Base-by-base conservation (phyloP, 2,329 filamentous ascomycete species). In the Xylaria sp. region DNA sequence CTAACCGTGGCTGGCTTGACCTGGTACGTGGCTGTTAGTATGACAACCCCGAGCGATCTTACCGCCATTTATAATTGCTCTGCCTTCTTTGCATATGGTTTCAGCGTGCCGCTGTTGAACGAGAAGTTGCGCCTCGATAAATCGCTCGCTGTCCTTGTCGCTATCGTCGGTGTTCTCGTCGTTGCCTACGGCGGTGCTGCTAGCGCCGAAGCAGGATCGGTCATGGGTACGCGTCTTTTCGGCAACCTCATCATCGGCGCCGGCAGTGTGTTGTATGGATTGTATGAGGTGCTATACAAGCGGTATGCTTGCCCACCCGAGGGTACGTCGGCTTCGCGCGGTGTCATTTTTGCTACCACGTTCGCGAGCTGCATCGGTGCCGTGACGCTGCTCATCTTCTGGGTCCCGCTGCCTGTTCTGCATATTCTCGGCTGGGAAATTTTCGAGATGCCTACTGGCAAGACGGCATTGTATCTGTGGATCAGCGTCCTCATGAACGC, bases 51-150 rank as follows among this genome's bases (percentile, higher is more conserved):
- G 2, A 92, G 89, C 66, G 94, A 99, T 74, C 77, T 99, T 68
- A 99, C 94, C 0, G 94, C 94, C 57, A 99, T 99, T 68, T 99
- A 99, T 82, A 99, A 99, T 77, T 99, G 94, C 80, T 96, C 91
- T 56, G 93, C 94, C 60, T 99, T 99, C 76, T 99, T 99, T 74
- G 94, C 94, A 53, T 99, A 99, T 72, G 93, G 91, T 10, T 99
- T 99, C 72, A 95, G 90, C 51, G 92, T 99, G 50, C 92, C 92
- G 0, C 76, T 99, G 16, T 80, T 99, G 2, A 86, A 90, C 59
- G 94, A 99, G 74, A 91, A 89, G 66, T 76, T 97, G 10, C 86
- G 91, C 19, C 76, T 88, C 44, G 91, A 91, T 76, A 99, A 99
- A 78, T 87, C 92, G 34, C 73, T 95, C 54, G 90, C 93, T 3